phyloP scores from a whole-genome alignment of 306 rosid genomes.

The Lupinus albus region DNA sequence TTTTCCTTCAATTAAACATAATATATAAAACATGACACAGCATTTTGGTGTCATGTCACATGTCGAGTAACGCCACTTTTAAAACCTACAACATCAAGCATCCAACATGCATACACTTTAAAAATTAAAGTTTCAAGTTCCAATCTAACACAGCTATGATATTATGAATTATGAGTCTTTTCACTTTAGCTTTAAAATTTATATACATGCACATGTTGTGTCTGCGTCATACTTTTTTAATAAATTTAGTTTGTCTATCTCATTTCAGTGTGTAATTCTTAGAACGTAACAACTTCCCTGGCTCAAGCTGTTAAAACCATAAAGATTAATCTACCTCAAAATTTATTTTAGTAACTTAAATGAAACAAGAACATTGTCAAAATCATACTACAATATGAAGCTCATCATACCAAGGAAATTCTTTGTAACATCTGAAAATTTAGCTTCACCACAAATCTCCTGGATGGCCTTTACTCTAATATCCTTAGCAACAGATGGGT shows the following conservation, averaged over 20 bases:
- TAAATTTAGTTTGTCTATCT: not conserved
- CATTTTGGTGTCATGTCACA: not conserved
- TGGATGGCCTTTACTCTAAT: constrained; percentile 61
- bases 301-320: constrained; percentile 12
- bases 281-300: not conserved
- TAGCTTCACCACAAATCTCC: constrained; percentile 62
- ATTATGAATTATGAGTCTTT: not conserved
- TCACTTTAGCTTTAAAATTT: not conserved
- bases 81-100: not conserved
- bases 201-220: not conserved
- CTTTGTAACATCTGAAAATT: constrained; percentile 70
- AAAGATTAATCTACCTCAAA: not conserved
- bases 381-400: constrained; percentile 4
- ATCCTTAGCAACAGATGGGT: constrained; percentile 59
- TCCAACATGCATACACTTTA: not conserved
- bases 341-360: constrained; percentile 26
- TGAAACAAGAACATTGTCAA: constrained; percentile 7
- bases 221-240: not conserved
- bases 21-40: not conserved
- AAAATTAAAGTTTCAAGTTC: not conserved
- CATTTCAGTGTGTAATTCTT: not conserved
- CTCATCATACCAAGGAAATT: constrained; percentile 73
- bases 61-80: not conserved
- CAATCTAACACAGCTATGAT: not conserved
- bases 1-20: not conserved